Conservation (phyloP, 2,329 filamentous ascomycete species). For the Emergomyces orientalis region DNA sequence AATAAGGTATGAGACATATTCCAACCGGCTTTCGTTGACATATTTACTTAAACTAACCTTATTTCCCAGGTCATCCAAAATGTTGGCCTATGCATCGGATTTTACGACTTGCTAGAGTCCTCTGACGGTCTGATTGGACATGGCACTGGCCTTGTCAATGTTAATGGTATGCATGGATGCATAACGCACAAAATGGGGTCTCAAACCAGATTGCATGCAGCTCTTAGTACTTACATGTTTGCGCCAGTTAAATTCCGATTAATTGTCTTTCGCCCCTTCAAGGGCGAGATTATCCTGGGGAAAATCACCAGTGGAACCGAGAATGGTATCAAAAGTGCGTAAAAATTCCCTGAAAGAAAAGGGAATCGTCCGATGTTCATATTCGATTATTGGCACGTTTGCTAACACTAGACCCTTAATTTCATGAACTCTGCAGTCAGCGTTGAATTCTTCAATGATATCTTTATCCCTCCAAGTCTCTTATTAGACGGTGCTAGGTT, state of each 20-base stretch:
- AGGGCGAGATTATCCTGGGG: conserved; percentile 81
- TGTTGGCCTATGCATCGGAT: conserved; percentile 82
- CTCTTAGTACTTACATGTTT: not conserved
- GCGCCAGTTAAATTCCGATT: conserved; percentile 76
- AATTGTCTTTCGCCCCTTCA: conserved; percentile 90
- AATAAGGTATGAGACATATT: conserved; percentile 56
- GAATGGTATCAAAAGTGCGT: conserved; percentile 60
- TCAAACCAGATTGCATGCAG: not conserved
- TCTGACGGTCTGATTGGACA: conserved; percentile 93
- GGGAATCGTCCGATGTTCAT: no score
- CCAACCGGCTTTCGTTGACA: not conserved
- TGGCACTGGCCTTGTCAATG: conserved; percentile 83
- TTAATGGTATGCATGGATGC: conserved; percentile 59
- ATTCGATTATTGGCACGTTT: not conserved
- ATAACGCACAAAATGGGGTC: not conserved
- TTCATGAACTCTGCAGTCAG: conserved; percentile 46
- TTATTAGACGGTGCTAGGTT: conserved; percentile 69
- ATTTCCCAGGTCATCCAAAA: conserved; percentile 67
- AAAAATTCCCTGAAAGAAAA: not conserved
- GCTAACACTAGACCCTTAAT: conserved; percentile 11
- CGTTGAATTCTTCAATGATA: conserved; percentile 89
- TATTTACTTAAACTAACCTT: not conserved
- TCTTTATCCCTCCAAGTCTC: conserved; percentile 66
- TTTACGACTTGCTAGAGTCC: conserved; percentile 81
- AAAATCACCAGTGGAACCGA: conserved; percentile 67